Evolutionary conservation across 2,329 filamentous ascomycete genomes (phyloP), one percentile per base, ranked within the genome.

Genomic region (Sodiomyces alkalinus): DNA sequence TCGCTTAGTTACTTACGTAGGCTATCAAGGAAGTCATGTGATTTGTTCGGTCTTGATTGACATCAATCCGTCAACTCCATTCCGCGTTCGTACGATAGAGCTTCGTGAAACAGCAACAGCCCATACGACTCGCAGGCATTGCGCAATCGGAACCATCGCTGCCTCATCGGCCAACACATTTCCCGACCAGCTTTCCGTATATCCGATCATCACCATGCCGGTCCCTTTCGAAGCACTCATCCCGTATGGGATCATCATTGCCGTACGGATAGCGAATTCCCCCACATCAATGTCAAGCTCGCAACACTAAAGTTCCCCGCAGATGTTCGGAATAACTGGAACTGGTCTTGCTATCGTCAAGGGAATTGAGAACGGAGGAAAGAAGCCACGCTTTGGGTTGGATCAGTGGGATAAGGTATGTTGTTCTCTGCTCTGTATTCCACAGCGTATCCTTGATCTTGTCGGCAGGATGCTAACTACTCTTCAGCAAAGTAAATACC

Each of bases 311-410:
- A 7, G 7, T 12, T 15, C 6, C 4, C 18, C 9, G n/a, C 44
- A 76, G 71, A 75, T 75, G 71, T 76, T 75, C 39, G 67, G 68
- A 36, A 52, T 64, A 33, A 62, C 68, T 26, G 71, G 71, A 35
- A 62, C 63, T 27, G 69, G 70, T 16, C 42, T 76, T 38, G 63
- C 64, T 21, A 62, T 62, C 39, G 53, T 75, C 40, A 66, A 60
- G 46, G 60, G 62, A 40, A 60, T 59, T 54, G 58, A 66, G 39
- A 74, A 73, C 48, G 70, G 69, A 35, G 64, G 68, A 43, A 74
- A 73, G 56, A 59, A 64, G 41, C 57, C 61, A 30, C 64, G 71
- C 39, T 69, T 68, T 46, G 68, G 64, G 6, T 35, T 75, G 32
- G 71, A 75, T 42, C 61, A 68, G 43, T 76, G 71, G 71, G 71